phyloP scores from a whole-genome alignment of 305 asterid genomes.

The Lippia alba region DNA sequence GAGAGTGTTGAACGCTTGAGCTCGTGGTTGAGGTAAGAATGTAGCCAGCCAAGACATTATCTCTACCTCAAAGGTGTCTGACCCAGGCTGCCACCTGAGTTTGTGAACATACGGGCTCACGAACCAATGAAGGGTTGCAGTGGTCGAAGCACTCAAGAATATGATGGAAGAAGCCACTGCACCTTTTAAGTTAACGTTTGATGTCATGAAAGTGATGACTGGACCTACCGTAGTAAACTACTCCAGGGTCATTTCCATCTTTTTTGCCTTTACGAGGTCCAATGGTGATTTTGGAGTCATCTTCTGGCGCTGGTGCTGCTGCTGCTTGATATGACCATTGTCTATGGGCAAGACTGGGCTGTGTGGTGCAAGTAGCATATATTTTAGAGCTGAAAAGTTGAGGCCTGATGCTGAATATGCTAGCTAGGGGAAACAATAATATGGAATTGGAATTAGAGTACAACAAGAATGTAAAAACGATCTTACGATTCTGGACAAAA shows the following conservation, averaged over 20 bases:
- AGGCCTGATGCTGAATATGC: constrained; percentile 46
- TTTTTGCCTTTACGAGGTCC: constrained; percentile 62
- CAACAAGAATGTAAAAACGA: neutral
- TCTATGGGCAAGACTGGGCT: constrained; percentile 33
- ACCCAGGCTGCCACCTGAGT: constrained; percentile 91
- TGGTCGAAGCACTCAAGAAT: constrained; percentile 79
- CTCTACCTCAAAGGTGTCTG: constrained; percentile 89
- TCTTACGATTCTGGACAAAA: neutral
- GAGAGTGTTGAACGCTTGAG: no score
- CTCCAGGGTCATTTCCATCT: constrained; percentile 43
- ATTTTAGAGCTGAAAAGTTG: constrained; percentile 28
- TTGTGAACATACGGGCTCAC: constrained; percentile 90
- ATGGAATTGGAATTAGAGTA: neutral
- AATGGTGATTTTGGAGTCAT: constrained; percentile 61
- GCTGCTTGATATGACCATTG: constrained; percentile 56
- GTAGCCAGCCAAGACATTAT: constrained; percentile 90
- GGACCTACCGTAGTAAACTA: constrained; percentile 87
- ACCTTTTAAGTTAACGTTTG: constrained; percentile 77
- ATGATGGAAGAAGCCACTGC: constrained; percentile 83
- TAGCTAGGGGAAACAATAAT: neutral
- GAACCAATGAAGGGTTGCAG: constrained; percentile 89
- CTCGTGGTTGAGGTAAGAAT: constrained; percentile 24
- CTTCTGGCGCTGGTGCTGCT: constrained; percentile 35
- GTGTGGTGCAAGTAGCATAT: no score
- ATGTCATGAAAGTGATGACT: constrained; percentile 89